A percentile compares a stretch with the other conserved stretches of the same genome.
Conservation (phyloP, 2,329 filamentous ascomycete genomes). For the Scorias spongiosa region DNA sequence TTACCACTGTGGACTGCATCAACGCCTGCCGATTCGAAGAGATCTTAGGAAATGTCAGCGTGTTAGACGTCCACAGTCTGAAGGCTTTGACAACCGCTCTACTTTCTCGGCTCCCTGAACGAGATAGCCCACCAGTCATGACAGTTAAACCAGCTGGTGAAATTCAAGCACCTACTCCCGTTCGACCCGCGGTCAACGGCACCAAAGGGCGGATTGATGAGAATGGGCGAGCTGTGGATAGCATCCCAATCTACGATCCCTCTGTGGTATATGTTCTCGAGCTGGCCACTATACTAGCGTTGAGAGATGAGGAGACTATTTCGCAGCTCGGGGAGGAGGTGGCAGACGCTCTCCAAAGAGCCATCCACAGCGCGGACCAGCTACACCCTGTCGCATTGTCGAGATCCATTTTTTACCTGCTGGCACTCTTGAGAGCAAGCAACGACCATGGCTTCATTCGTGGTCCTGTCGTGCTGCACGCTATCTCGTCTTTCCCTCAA, state of each 20-base stretch:
- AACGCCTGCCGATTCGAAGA: slow-evolving; percentile 74
- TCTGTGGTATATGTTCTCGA: slow-evolving; percentile 82
- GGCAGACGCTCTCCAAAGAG: slow-evolving; percentile 61
- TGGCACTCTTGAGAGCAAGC: slow-evolving; percentile 66
- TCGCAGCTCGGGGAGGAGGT: slow-evolving; percentile 62
- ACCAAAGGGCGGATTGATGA: slow-evolving; percentile 27
- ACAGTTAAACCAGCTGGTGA: slow-evolving; percentile 64
- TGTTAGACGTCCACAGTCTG: slow-evolving; percentile 44
- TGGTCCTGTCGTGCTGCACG: slow-evolving; percentile 79
- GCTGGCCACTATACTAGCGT: slow-evolving; percentile 65
- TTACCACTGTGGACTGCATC: slow-evolving; percentile 88
- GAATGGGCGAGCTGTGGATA: slow-evolving; percentile 22
- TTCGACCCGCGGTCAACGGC: slow-evolving; percentile 36
- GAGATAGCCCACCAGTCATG: slow-evolving; percentile 63
- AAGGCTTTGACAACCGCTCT: slow-evolving; percentile 55
- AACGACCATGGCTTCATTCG: slow-evolving; percentile 87
- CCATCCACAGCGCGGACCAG: slow-evolving; percentile 64
- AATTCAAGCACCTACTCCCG: slow-evolving; percentile 45
- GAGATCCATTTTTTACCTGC: slow-evolving; percentile 71
- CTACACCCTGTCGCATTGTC: slow-evolving; percentile 75
- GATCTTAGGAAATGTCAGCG: slow-evolving; percentile 68
- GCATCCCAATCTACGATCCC: slow-evolving; percentile 62
- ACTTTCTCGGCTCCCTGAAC: slow-evolving; percentile 69
- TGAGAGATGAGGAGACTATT: slow-evolving; percentile 60
- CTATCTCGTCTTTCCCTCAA: slow-evolving; percentile 74